Percentiles rank a stretch among this genome's conserved stretches.
Conservation (phyloP, 2,329 filamentous ascomycete species). For the Aureobasidium pullulans region DNA sequence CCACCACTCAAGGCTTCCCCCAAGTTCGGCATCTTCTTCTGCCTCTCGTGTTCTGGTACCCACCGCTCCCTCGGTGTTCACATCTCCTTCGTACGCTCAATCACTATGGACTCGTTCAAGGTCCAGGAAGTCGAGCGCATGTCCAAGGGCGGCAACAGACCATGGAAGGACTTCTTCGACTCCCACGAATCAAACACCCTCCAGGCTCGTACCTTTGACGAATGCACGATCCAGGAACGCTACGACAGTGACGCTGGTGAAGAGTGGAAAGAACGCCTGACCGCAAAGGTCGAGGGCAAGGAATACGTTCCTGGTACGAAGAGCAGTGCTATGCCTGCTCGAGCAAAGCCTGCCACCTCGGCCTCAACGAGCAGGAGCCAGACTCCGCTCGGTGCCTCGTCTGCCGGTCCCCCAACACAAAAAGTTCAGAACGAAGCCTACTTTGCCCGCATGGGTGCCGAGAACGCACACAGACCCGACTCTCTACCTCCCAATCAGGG, state of each 20-base stretch:
- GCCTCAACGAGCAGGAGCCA: slow-evolving; percentile 22
- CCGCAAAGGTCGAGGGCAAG: slow-evolving; percentile 76
- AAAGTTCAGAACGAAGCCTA: slow-evolving; percentile 75
- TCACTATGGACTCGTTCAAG: slow-evolving; percentile 99
- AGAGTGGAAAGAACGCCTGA: slow-evolving; percentile 88
- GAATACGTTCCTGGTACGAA: slow-evolving; percentile 66
- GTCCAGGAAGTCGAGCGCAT: slow-evolving; percentile 85
- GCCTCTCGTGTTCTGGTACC: slow-evolving; percentile 87
- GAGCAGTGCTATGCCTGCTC: slow-evolving; percentile 14
- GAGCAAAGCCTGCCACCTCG: slow-evolving; percentile 20
- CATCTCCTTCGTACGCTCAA: slow-evolving; percentile 94
- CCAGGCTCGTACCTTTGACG: slow-evolving; percentile 59
- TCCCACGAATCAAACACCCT: slow-evolving; percentile 38
- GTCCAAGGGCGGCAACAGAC: slow-evolving; percentile 82
- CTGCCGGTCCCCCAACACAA: slow-evolving; percentile 26
- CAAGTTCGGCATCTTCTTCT: slow-evolving; percentile 98
- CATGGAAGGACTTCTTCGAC: slow-evolving; percentile 84
- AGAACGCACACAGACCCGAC: slow-evolving; percentile 70
- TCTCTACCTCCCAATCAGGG: slow-evolving; percentile 78
- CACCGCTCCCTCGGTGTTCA: slow-evolving; percentile 94
- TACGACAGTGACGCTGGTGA: slow-evolving; percentile 87
- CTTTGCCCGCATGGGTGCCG: slow-evolving; percentile 75
- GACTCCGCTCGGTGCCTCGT: slow-evolving; percentile 21
- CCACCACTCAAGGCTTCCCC: slow-evolving; percentile 55
- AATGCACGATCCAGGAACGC: slow-evolving; percentile 80